A percentile compares a stretch with the other conserved stretches of the same genome.
Conservation (phyloP, 2,329 filamentous ascomycete genomes). For the Neofusicoccum laricinum region DNA sequence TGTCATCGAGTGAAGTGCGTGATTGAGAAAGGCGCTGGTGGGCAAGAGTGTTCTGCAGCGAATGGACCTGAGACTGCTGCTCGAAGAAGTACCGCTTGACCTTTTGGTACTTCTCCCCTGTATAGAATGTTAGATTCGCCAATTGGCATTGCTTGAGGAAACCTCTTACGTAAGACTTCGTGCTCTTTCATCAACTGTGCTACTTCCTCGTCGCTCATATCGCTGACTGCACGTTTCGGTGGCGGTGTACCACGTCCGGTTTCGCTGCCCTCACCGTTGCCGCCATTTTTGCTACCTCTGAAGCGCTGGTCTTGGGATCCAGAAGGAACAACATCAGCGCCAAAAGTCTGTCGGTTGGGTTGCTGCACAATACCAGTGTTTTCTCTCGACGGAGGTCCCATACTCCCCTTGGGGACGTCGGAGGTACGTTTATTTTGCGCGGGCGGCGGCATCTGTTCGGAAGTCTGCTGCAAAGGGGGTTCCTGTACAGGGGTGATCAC, state of each 20-base stretch:
- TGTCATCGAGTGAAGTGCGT: conserved; percentile 90
- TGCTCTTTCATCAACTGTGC: conserved; percentile 48
- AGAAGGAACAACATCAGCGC: conserved; percentile 44
- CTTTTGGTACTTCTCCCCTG: conserved; percentile 95
- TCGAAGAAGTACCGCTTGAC: conserved; percentile 98
- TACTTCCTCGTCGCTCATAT: conserved; percentile 49
- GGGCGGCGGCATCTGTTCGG: conserved; percentile 10
- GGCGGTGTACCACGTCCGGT: conserved; percentile 45
- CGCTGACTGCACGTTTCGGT: conserved; percentile 36
- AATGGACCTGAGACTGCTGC: conserved; percentile 82
- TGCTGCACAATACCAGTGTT: not conserved
- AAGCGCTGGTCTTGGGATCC: conserved; percentile 45
- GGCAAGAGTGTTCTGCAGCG: conserved; percentile 94
- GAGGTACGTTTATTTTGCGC: conserved; percentile 4
- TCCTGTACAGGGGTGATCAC: conserved; percentile 7
- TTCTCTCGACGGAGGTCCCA: not conserved
- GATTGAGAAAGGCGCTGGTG: conserved; percentile 94
- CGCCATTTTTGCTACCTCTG: conserved; percentile 34
- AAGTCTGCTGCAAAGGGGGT: not conserved
- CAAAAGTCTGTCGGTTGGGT: conserved; percentile 36
- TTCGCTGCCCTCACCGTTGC: conserved; percentile 29
- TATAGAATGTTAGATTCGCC: conserved; percentile 6
- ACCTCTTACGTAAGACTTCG: conserved; percentile 45
- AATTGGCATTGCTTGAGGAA: conserved; percentile 19
- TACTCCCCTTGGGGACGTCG: not conserved